These are phyloP conservation scores for Circinella minor DNA, from an alignment of 371 early-diverging fungal genomes.

Conservation along the genomic window DNA sequence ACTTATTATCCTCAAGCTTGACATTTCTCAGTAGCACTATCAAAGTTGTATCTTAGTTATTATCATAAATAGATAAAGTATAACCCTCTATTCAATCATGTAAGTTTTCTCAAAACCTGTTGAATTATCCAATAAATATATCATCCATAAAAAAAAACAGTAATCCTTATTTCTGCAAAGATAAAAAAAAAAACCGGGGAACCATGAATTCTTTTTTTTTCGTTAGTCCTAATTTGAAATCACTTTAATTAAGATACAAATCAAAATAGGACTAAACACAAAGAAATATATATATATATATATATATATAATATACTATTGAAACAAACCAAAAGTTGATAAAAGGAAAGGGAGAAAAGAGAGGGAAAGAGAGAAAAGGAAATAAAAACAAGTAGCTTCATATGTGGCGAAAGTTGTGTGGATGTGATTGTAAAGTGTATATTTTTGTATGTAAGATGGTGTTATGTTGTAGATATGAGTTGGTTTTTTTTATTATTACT, in stretches of 20 bases:
- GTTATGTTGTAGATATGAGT: neutral
- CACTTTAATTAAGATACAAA: neutral
- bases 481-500: neutral
- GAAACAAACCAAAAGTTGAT: slow-evolving; percentile 4
- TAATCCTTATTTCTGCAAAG: neutral
- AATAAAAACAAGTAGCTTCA: neutral
- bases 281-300: too few relatives aligned
- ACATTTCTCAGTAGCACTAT: too few relatives aligned
- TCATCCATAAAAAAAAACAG: too few relatives aligned
- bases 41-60: too few relatives aligned
- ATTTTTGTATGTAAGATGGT: neutral
- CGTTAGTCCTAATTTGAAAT: neutral
- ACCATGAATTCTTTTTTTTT: neutral
- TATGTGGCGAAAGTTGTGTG: neutral
- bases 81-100: too few relatives aligned
- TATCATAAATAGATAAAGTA: too few relatives aligned
- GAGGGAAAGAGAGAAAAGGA: too few relatives aligned
- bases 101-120: too few relatives aligned
- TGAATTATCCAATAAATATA: too few relatives aligned
- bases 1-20: too few relatives aligned
- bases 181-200: neutral
- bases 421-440: neutral
- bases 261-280: neutral
- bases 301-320: neutral
- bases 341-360: neutral